Percentiles rank a stretch among this genome's conserved stretches.
These are phyloP conservation scores for Saturnispora quitensis DNA, from an alignment of 805 yeast species.

Conservation along the genomic window DNA sequence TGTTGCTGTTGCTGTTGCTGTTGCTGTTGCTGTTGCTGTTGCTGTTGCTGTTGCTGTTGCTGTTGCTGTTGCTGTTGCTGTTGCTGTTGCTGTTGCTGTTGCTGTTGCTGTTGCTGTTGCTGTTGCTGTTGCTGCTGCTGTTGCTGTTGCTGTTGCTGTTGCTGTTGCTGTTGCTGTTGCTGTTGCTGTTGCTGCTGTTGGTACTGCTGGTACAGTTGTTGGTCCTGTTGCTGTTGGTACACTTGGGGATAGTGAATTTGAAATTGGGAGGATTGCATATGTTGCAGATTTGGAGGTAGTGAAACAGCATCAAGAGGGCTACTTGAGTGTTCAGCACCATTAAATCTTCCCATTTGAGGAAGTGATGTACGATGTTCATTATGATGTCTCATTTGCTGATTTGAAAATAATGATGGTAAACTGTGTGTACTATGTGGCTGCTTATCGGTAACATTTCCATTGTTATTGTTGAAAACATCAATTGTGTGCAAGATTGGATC, in stretches of 20 bases:
- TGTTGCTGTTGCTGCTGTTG: neutral
- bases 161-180: neutral
- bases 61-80: too few species aligned
- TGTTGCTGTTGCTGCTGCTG: neutral
- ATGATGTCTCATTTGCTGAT: neutral
- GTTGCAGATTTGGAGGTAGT: neutral
- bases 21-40: neutral
- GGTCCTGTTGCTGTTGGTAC: neutral
- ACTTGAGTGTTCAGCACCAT: neutral
- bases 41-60: neutral
- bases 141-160: neutral
- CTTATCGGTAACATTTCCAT: neutral
- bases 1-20: neutral
- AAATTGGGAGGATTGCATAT: neutral
- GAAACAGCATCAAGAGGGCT: neutral
- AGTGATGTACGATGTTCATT: neutral
- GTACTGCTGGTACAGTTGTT: too few species aligned
- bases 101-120: neutral
- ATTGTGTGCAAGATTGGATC: neutral
- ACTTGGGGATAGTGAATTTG: neutral
- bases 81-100: neutral
- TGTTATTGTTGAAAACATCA: neutral
- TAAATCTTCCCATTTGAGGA: neutral
- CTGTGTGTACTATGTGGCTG: neutral
- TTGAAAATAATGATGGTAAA: neutral